A percentile compares a stretch with the other conserved stretches of the same genome.
Conservation (phyloP, 495 filamentous ascomycete genomes). For the Neurospora pannonica region DNA sequence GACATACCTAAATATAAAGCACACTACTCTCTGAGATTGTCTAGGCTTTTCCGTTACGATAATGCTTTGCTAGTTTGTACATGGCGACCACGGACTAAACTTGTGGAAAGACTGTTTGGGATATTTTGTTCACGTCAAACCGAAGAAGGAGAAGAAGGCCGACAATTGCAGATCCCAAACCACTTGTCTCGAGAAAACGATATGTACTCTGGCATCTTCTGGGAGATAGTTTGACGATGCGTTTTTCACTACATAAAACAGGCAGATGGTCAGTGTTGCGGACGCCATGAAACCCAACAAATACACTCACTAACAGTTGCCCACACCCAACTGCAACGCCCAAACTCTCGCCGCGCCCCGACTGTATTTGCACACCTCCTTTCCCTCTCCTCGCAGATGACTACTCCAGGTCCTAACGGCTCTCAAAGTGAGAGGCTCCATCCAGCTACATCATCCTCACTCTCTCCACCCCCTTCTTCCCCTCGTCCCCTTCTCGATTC, state of each 20-base stretch:
- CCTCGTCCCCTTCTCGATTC: constrained; percentile 13
- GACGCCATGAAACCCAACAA: neutral
- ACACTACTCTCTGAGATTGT: neutral
- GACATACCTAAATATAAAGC: neutral
- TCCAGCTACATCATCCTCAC: neutral
- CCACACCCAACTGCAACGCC: neutral
- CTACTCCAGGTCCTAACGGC: neutral
- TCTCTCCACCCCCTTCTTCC: constrained; percentile 1
- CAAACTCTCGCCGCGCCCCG: neutral
- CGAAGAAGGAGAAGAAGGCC: neutral
- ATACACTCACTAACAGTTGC: neutral
- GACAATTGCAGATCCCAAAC: neutral
- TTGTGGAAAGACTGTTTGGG: neutral
- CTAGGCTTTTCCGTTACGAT: neutral
- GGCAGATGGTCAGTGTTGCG: neutral
- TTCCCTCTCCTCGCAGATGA: neutral
- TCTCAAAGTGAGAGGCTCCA: neutral
- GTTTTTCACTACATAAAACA: neutral
- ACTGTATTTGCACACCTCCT: neutral
- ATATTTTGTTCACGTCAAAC: neutral
- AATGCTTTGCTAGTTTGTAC: neutral
- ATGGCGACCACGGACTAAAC: neutral
- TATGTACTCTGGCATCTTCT: neutral
- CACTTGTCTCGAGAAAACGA: neutral
- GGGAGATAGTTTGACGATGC: neutral